Evolutionary conservation across 305 asterid species (phyloP).

Genomic region (Solanum chacoense): DNA sequence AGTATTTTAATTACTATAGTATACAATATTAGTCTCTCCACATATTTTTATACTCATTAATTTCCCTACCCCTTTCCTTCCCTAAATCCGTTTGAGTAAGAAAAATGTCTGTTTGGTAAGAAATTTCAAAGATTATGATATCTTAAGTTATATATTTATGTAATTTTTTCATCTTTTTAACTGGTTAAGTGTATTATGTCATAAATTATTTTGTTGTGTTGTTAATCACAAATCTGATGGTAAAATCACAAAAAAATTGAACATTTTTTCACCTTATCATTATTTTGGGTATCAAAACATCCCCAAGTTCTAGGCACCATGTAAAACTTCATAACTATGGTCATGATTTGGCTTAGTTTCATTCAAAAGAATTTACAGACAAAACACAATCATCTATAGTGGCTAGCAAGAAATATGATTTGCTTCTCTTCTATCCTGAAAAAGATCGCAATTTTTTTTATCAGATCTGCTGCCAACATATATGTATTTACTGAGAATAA

Average conservation of each 20-base stretch:
- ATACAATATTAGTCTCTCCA: neutral
- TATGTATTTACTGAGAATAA: neutral
- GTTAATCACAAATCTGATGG: neutral
- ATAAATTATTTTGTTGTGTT: neutral
- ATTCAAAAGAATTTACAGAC: neutral
- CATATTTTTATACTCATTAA: neutral
- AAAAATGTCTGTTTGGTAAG: too few relatives aligned
- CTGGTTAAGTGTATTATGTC: neutral
- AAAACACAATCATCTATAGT: neutral
- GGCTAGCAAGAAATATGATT: neutral
- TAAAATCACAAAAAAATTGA: neutral
- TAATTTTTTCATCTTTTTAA: too few relatives aligned
- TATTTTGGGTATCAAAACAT: neutral
- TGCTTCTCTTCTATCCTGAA: neutral
- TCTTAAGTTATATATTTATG: too few relatives aligned
- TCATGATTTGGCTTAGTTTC: neutral
- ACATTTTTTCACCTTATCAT: neutral
- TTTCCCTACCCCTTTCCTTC: neutral
- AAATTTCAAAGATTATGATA: too few relatives aligned
- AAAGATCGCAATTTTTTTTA: neutral
- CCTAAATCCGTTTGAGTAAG: too few relatives aligned
- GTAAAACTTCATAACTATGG: neutral
- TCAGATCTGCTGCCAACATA: neutral
- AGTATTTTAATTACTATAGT: too few relatives aligned
- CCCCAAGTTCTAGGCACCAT: neutral